phyloP scores from a whole-genome alignment of 179 eudicot genomes.

The Silene vulgaris region DNA sequence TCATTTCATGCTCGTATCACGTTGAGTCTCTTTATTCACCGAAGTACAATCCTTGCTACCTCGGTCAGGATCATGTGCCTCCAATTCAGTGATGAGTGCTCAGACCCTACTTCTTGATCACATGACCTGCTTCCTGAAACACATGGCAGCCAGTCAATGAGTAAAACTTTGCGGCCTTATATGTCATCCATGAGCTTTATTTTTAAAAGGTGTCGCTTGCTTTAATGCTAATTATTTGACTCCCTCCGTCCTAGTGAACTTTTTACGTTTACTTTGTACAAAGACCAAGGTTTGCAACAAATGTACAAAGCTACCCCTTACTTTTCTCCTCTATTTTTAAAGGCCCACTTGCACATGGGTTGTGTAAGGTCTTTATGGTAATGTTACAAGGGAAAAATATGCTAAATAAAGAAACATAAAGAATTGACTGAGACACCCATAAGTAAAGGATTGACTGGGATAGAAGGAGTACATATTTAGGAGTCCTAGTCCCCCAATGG shows the following conservation, averaged over 20 bases:
- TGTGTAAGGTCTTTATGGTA: too few relatives aligned
- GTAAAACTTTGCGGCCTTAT: not conserved
- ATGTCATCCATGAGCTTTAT: not conserved
- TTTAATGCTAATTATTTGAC: slow-evolving; percentile 13
- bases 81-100: not conserved
- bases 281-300: too few relatives aligned
- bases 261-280: too few relatives aligned
- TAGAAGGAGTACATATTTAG: not conserved
- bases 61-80: slow-evolving; percentile 2
- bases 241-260: too few relatives aligned
- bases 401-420: too few relatives aligned
- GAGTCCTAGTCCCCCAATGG: not conserved
- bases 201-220: slow-evolving; percentile 1
- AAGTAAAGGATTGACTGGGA: too few relatives aligned
- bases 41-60: slow-evolving; percentile 2
- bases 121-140: not conserved
- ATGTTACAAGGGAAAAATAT: too few relatives aligned
- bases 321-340: too few relatives aligned
- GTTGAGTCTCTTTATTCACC: slow-evolving; percentile 5
- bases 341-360: too few relatives aligned
- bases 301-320: too few relatives aligned
- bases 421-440: too few relatives aligned
- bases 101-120: not conserved
- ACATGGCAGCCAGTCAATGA: slow-evolving; percentile 11
- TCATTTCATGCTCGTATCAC: not conserved